phyloP scores from a whole-genome alignment of 352 stramenopile genomes.

The Plasmopara muralis region DNA sequence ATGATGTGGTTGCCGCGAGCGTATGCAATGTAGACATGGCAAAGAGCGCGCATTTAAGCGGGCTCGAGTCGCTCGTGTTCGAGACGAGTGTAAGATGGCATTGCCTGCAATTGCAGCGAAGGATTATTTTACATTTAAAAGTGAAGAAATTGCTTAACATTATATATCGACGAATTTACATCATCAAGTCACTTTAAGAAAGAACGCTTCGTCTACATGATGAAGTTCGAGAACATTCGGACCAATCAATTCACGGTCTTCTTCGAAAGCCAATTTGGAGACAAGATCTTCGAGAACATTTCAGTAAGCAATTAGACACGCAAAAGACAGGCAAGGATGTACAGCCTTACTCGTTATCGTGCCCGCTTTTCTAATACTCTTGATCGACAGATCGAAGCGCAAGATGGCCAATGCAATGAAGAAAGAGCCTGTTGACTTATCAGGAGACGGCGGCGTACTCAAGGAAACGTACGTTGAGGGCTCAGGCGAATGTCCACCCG shows the following conservation, averaged over 20 bases:
- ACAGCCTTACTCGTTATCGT: too few relatives aligned
- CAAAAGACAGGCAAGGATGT: background rate
- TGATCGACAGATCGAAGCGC: constrained; percentile 4
- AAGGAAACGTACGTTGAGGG: constrained; percentile 90
- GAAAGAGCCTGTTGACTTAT: constrained; percentile 61
- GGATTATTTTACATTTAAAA: too few relatives aligned
- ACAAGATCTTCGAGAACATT: constrained; percentile 11
- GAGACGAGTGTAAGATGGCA: too few relatives aligned
- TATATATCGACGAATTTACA: background rate
- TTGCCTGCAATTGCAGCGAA: too few relatives aligned
- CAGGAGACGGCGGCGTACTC: constrained; percentile 84
- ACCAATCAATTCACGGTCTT: constrained; percentile 7
- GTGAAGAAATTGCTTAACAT: too few relatives aligned
- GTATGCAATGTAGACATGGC: too few relatives aligned
- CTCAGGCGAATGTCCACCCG: constrained; percentile 66
- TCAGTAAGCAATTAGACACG: constrained; percentile 19
- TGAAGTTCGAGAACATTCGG: constrained; percentile 47
- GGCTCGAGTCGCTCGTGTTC: too few relatives aligned
- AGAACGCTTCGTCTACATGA: background rate
- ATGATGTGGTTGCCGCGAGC: too few relatives aligned
- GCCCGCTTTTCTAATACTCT: background rate
- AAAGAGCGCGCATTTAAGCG: too few relatives aligned
- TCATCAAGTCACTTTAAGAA: constrained; percentile 6
- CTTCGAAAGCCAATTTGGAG: constrained; percentile 10
- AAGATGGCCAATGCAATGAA: constrained; percentile 34